Evolutionary conservation across 2,329 filamentous ascomycete genomes (phyloP), one percentile per base, ranked within the genome.

Genomic region (Aureobasidium subglaciale): DNA sequence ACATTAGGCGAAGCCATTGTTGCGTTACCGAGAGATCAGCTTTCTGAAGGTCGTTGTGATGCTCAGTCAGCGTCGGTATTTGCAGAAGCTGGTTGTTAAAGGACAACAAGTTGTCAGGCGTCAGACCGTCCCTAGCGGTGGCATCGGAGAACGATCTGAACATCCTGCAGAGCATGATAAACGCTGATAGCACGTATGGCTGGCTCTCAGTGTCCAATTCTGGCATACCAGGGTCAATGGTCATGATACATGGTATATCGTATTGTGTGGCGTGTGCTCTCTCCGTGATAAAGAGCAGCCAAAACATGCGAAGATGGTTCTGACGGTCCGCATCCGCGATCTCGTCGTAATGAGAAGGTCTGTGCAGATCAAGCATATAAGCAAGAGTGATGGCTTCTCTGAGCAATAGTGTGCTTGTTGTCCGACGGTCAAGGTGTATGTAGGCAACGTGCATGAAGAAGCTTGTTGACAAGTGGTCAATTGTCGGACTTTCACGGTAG

Each of bases 261-360:
- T 61, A 46, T 11, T 58, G 56, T 29, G 49, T 57, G 15, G 11
- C n/a, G 10, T 53, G 27, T 29, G 49, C 41, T 29, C 34, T 25
- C 45, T 62, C 60, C 4, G 60, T 62, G 29, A 62, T 58, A 41
- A 59, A 62, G 2, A 62, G 48, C 6, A 62, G 54, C 60, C 60
- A 62, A 3, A 56, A 16, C 4, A 57, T 55, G 3, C 59, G 55
- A 5, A 62, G 37, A 42, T 55, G 34, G 22, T 20, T 16, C 5
- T 50, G 32, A 10, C 18, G 29, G 15, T 61, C 49, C 3, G n/a
- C 27, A 6, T 4, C 29, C 5, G 34, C 24, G 4, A 56, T 11
- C 2, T 32, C 22, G 7, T 53, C 54, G n/a, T 61, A 61, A 35
- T 60, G 56, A 4, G 30, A 29, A 5, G 49, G 20, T 11, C 50